Evolutionary conservation across 2,329 filamentous ascomycete species (phyloP), one percentile per base, ranked within the genome.

Genomic region (Claviceps sp.): DNA sequence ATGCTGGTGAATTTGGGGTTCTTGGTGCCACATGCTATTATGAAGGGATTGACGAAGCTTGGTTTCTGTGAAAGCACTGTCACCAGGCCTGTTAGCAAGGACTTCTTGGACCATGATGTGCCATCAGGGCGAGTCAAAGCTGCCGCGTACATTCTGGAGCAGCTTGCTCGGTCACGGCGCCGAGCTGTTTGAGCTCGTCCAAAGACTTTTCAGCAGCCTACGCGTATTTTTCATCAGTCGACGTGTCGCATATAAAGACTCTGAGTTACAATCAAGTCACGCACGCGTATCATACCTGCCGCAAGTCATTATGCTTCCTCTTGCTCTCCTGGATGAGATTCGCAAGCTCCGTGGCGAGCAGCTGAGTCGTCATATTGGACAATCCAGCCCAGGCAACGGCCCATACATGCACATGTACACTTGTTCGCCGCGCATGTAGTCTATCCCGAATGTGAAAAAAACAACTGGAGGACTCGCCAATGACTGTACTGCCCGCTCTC

Each of bases 321-420:
- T 95, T 97, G 65, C 90, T 93, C 73, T 98, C 93, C 68, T 94
- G 88, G 61, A 95, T 85, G 66, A 96, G 80, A 71, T 88, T 94
- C 63, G 85, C 80, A 66, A 96, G 80, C 78, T 96, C 90, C 53
- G 86, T 83, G 64, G 84, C 82, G 62, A 96, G 78, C 63, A 95
- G 83, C 78, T 94, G 88, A 62, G 88, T 85, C 68, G 89, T 94
- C 89, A 95, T 95, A 62, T 72, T 83, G 66, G 57, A 56, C 59
- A 54, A 53, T 50, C 51, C 53, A 47, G 57, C 52, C 52, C 42
- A 53, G 47, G 46, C 54, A 53, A 52, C 52, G 49, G 59, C 61
- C 61, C 60, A 58, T 54, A 38, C 51, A 45, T 54, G 60, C 60
- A 55, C 58, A 58, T 60, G 45, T 29, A 51, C 46, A 38, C 55